Evolutionary conservation across 2,329 filamentous ascomycete species (phyloP), one percentile per base, ranked within the genome.

Genomic region (Aspergillus sp.): DNA sequence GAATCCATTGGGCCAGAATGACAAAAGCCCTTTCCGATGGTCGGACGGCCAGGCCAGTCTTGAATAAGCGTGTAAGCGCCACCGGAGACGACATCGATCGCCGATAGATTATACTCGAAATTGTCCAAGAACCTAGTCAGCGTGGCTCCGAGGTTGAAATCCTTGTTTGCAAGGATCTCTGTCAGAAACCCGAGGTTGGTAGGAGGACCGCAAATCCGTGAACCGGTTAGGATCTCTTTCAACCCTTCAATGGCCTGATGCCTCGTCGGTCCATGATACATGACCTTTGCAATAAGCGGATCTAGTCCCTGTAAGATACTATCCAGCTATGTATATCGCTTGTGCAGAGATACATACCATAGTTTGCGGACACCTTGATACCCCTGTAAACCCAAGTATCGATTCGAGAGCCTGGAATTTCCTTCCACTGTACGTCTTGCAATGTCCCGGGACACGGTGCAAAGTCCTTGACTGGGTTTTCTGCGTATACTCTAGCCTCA

Each of bases 351-450:
- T 30, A 30, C 62, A 58, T 68, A 74, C 83, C 83, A 53, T 86
- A 87, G 57, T 83, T 77, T 2, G 84, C 79, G 5, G 82, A 82
- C 39, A 88, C 77, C 3, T 76, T 79, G 2, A 81, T 80, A 5
- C 85, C 85, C 1, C 80, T 80, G 53, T 81, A 78, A 1, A 88
- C 77, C 85, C 85, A 89, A 0, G 85, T 88, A 62, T 89, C 86
- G 24, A 89, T 79, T 4, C 86, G 78, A 22, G 80, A 75, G 4
- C 76, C 76, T 0, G 76, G 62, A 0, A 77, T 67, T 12, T 78
- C 64, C n/a, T 81, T 78, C 79, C 84, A 88, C 15, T 77, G 63
- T 0, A 89, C 81, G 20, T 81, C 74, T 42, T 85, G 84, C 2
- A 89, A 69, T 1, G 81, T 70, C 2, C 86, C 87, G 0, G 86